phyloP scores from a whole-genome alignment of 1,139 yeast genomes.

The Pichia sp. region DNA sequence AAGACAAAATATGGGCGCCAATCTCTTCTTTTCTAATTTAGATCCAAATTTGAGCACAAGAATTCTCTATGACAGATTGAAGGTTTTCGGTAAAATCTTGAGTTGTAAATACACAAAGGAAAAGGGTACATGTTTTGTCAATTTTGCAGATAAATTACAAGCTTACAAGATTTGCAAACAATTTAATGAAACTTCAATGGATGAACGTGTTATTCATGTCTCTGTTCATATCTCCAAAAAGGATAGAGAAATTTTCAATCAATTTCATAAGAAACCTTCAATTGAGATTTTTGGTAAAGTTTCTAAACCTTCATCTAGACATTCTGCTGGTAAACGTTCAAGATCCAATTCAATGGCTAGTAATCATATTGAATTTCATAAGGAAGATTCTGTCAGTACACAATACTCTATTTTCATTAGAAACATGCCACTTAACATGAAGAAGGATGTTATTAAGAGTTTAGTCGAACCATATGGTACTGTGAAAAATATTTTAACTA shows the following conservation, averaged over 20 bases:
- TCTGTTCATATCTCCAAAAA: constrained; percentile 44
- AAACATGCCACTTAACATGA: constrained; percentile 40
- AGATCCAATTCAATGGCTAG: too few species aligned
- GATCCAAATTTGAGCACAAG: constrained; percentile 39
- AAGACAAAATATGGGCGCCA: constrained; percentile 36
- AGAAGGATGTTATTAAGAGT: constrained; percentile 36
- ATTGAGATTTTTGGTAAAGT: background rate
- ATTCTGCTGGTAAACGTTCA: too few species aligned
- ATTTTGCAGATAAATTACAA: constrained; percentile 38
- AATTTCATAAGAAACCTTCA: background rate
- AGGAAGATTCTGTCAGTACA: constrained; percentile 23
- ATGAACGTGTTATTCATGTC: constrained; percentile 33
- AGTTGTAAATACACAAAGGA: constrained; percentile 44
- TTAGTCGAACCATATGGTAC: constrained; percentile 42
- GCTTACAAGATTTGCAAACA: constrained; percentile 41
- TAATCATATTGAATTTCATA: background rate
- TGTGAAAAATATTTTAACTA: constrained; percentile 39
- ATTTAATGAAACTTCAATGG: constrained; percentile 33
- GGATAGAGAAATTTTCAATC: constrained; percentile 25
- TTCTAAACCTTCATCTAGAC: too few species aligned
- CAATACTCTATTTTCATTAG: constrained; percentile 43
- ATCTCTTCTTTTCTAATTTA: constrained; percentile 40
- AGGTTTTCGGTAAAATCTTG: constrained; percentile 39
- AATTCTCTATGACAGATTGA: constrained; percentile 42
- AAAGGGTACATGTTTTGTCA: constrained; percentile 46